A percentile compares a stretch with the other conserved stretches of the same genome.
phyloP scores from a whole-genome alignment of 352 stramenopile species.

The Globisporangium sylvaticum region DNA sequence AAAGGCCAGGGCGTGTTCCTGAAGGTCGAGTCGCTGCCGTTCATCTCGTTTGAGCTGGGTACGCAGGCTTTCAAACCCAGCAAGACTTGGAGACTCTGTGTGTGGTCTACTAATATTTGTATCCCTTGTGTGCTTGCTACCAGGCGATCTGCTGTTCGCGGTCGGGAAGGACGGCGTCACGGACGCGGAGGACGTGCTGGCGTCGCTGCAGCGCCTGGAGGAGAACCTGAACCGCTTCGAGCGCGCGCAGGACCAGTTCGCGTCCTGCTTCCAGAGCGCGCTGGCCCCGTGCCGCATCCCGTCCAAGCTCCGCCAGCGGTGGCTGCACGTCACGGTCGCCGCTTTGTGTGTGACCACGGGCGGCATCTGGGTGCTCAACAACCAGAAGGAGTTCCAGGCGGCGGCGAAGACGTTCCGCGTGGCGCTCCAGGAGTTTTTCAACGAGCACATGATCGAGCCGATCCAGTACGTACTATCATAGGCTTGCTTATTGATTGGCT shows the following conservation, averaged over 20 bases:
- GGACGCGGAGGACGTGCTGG: constrained; percentile 29
- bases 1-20: constrained; percentile 54
- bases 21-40: constrained; percentile 42
- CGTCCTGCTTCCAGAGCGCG: constrained; percentile 41
- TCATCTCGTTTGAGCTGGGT: constrained; percentile 49
- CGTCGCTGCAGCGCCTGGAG: constrained; percentile 43
- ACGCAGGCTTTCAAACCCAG: neutral
- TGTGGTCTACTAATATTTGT: neutral
- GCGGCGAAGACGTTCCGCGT: constrained; percentile 35
- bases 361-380: constrained; percentile 55
- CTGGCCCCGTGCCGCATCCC: constrained; percentile 60
- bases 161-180: constrained; percentile 6
- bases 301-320: constrained; percentile 69
- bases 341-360: constrained; percentile 52
- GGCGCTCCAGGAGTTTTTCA: constrained; percentile 63
- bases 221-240: constrained; percentile 46
- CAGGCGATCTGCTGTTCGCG: constrained; percentile 13
- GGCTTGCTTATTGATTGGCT: neutral
- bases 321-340: constrained; percentile 58
- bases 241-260: constrained; percentile 44
- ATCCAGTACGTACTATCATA: constrained; percentile 34
- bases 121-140: neutral
- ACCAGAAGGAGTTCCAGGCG: constrained; percentile 62
- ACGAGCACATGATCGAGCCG: constrained; percentile 76
- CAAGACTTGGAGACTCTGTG: neutral